Base-by-base conservation (phyloP, 2,329 filamentous ascomycete species). In the Malbranchea zuffiana region DNA sequence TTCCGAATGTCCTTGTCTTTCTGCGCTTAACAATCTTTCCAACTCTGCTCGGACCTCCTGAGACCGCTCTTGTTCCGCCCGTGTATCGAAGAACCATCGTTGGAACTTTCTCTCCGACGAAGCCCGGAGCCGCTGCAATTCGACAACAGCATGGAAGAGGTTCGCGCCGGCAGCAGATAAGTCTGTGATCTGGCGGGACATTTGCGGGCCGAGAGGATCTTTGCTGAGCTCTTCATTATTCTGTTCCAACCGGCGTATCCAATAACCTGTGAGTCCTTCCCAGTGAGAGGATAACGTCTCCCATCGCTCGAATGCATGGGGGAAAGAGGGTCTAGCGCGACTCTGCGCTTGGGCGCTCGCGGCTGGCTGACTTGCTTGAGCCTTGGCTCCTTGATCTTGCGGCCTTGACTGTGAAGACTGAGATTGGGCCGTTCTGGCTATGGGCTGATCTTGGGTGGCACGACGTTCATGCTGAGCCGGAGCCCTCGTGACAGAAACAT, bases 71-170 rank as follows among this genome's bases (percentile, higher is more conserved):
- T 93, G 76, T 48, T 96, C 87, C 20, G 80, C 74, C 35, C 87
- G 74, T 5, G 87, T 94, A 57, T 98, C 90, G 50, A 93, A 94
- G 62, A 96, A 96, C 90, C 90, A 98, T 34, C 90, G 75, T 61
- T 98, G 90, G 51, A 98, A 98, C 57, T 96, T 96, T 46, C 90
- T 78, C 60, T 98, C 90, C 0, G 88, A 96, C 39, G 86, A 94
- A 24, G 90, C 90, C 28, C 90, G 81, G 17, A 98, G 69, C 19
- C 90, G 79, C 58, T 98, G 90, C 30, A 98, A 67, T 60, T 98
- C 90, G 3, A 98, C 90, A 0, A 98, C 87, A 6, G 90, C 90
- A 57, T 98, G 90, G 59, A 98, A 98, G 0, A 98, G 69, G 50
- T 98, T 98, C 4, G 90, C 90, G 8, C 90, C 90, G 1, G 90